Evolutionary conservation across 441 rosid species (phyloP).

Genomic region (Syzygium malaccense): DNA sequence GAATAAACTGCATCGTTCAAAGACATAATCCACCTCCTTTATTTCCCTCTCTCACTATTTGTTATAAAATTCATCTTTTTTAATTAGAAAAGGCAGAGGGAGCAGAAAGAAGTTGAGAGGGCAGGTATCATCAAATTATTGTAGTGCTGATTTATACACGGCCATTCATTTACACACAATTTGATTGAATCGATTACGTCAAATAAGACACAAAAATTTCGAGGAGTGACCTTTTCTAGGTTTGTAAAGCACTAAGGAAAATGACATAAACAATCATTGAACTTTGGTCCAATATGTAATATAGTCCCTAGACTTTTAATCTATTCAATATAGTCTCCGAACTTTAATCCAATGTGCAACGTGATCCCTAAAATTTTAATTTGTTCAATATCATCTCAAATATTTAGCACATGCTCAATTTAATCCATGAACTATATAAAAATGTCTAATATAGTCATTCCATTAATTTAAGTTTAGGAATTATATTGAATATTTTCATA

Average conservation of each 20-base stretch:
- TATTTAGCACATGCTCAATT: background rate
- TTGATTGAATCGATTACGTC: no score
- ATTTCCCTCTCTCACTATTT: background rate
- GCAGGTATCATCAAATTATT: background rate
- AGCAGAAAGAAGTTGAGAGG: background rate
- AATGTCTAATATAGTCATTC: accelerated
- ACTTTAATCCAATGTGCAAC: no score
- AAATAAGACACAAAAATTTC: no score
- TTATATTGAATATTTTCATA: accelerated
- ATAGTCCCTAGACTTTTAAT: no score
- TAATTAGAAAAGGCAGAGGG: background rate
- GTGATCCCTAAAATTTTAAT: no score
- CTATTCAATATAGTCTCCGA: no score
- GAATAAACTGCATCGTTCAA: background rate
- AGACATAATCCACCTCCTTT: background rate
- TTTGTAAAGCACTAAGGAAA: no score
- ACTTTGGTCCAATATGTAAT: no score
- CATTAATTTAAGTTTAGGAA: accelerated
- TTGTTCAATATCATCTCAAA: background rate
- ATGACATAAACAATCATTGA: no score
- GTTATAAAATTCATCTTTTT: background rate
- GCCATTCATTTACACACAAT: no score
- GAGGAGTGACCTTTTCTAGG: no score
- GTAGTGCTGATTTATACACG: no score
- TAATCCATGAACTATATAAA: accelerated